Evolutionary conservation across 129 eudicot genomes (phyloP).

Genomic region (Flaveria bidentis): DNA sequence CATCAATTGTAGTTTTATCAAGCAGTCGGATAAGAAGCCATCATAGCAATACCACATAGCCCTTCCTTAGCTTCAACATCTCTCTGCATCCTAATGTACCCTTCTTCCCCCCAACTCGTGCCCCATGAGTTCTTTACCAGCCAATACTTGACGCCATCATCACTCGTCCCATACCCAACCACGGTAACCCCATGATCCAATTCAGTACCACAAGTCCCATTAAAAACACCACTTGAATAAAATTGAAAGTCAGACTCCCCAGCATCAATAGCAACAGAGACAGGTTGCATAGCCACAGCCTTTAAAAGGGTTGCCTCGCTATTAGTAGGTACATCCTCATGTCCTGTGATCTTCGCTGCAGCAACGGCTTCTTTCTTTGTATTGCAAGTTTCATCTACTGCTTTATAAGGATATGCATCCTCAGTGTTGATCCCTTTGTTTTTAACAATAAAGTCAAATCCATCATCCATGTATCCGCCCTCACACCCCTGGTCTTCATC

Average conservation of each 20-base stretch:
- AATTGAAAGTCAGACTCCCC: constrained; percentile 60
- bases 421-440: constrained; percentile 27
- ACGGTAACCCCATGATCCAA: constrained; percentile 22
- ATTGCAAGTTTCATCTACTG: constrained; percentile 36
- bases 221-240: constrained; percentile 37
- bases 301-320: constrained; percentile 55
- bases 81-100: constrained; percentile 30
- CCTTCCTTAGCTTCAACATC: constrained; percentile 28
- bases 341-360: constrained; percentile 37
- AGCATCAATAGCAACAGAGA: constrained; percentile 67
- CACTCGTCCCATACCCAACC: constrained; percentile 18
- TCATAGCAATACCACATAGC: constrained; percentile 29
- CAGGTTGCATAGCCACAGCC: constrained; percentile 65
- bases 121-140: constrained; percentile 26
- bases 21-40: constrained; percentile 25
- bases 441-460: no score
- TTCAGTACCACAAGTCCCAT: constrained; percentile 22
- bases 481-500: no score
- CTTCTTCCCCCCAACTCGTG: constrained; percentile 23
- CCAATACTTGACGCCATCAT: constrained; percentile 7
- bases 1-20: not conserved
- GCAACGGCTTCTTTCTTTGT: not conserved
- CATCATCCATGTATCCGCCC: no score
- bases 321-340: constrained; percentile 56
- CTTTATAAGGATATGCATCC: constrained; percentile 59